phyloP scores from a whole-genome alignment of 352 stramenopile species.

The Phytophthora podocarpi region DNA sequence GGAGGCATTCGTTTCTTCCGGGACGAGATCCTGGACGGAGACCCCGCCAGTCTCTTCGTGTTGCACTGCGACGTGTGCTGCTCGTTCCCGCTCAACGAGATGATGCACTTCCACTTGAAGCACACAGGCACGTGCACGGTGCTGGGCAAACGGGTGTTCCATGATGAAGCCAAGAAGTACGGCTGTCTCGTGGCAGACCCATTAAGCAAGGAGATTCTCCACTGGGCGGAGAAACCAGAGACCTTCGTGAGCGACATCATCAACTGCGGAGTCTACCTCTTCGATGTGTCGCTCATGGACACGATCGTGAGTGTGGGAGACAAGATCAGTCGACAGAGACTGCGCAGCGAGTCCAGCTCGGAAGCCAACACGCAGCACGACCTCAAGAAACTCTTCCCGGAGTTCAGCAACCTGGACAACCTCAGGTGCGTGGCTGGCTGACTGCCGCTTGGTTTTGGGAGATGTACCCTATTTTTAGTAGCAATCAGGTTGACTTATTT shows the following conservation, averaged over 20 bases:
- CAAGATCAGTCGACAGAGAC: conserved; percentile 77
- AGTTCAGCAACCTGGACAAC: conserved; percentile 88
- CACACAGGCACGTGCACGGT: conserved; percentile 77
- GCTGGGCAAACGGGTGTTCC: conserved; percentile 87
- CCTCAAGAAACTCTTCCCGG: conserved; percentile 86
- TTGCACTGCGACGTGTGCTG: conserved; percentile 90
- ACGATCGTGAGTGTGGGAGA: conserved; percentile 80
- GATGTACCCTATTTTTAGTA: neutral
- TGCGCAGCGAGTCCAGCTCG: conserved; percentile 73
- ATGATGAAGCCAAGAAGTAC: conserved; percentile 90
- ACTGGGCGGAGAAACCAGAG: conserved; percentile 90
- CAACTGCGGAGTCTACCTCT: conserved; percentile 91
- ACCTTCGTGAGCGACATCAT: conserved; percentile 92
- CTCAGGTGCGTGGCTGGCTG: conserved; percentile 50
- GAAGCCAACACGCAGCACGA: conserved; percentile 79
- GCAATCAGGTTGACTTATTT: conserved; percentile 10
- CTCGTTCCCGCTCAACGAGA: conserved; percentile 87
- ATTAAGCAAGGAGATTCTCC: conserved; percentile 80
- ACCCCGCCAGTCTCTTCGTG: conserved; percentile 78
- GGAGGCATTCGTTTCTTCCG: conserved; percentile 86
- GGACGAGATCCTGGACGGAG: conserved; percentile 81
- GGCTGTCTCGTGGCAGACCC: conserved; percentile 84
- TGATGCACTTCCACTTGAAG: conserved; percentile 89
- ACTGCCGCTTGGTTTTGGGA: neutral
- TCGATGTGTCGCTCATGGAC: conserved; percentile 83